Evolutionary conservation across 176 grass and related monocot genomes (phyloP).

Genomic region (Aegilops speltoides): DNA sequence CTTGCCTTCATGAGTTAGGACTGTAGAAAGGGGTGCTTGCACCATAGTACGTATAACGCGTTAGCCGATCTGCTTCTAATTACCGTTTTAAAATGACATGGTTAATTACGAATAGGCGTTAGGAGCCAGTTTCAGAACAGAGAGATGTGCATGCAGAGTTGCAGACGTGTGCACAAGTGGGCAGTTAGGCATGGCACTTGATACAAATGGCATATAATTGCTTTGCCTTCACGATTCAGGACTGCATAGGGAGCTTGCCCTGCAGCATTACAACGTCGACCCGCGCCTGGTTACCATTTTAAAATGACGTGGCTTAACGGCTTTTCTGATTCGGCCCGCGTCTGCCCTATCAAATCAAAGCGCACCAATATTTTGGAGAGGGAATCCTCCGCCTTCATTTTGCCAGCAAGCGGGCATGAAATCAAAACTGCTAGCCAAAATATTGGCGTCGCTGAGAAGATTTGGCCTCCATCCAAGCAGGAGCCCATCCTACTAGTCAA

Average conservation of each 20-base stretch:
- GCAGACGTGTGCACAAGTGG: not conserved
- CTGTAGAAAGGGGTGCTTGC: not conserved
- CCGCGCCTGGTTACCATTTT: not conserved
- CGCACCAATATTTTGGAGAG: not conserved
- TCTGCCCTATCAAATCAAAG: not conserved
- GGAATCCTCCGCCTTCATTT: not conserved
- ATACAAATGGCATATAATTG: not conserved
- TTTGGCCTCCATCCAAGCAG: not conserved
- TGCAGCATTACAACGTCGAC: not conserved
- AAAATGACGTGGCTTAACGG: not conserved
- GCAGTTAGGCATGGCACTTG: not conserved
- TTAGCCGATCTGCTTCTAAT: not conserved
- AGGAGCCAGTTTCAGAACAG: not conserved
- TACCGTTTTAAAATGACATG: not conserved
- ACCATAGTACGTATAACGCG: not conserved
- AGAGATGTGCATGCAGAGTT: not conserved
- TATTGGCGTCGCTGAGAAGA: not conserved
- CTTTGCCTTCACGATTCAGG: not conserved
- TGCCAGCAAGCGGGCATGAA: not conserved
- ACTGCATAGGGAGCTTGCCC: not conserved
- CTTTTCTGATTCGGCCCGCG: too few relatives aligned
- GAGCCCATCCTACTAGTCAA: not conserved
- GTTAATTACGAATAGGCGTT: not conserved
- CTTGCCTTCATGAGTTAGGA: not conserved
- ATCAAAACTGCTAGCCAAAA: not conserved